Evolutionary conservation across 176 grass and related monocot genomes (phyloP).

Genomic region (Secale cereale): DNA sequence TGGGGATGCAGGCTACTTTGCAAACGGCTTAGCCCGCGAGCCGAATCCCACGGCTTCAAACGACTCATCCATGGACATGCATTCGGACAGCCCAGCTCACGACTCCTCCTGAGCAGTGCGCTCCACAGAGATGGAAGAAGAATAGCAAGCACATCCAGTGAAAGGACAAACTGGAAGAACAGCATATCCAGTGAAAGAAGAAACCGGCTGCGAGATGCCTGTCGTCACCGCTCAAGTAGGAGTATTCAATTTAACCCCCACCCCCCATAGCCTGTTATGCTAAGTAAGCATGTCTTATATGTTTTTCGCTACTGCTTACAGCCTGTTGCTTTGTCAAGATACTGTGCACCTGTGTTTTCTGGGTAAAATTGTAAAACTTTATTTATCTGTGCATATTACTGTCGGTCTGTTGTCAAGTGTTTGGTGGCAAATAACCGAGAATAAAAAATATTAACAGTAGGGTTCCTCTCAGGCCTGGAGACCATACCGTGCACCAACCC

Average conservation of each 20-base stretch:
- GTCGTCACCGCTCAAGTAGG: conserved; percentile 35
- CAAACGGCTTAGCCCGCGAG: conserved; percentile 16
- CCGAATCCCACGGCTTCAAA: conserved; percentile 30
- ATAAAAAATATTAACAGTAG: neutral
- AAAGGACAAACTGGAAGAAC: conserved; percentile 25
- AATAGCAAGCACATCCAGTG: conserved; percentile 9
- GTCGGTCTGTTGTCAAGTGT: conserved; percentile 9
- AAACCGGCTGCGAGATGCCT: neutral
- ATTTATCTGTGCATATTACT: conserved; percentile 50
- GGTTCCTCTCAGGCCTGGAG: neutral
- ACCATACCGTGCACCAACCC: too few species aligned
- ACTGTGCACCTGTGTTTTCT: conserved; percentile 28
- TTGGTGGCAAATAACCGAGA: neutral
- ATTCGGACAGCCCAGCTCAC: conserved; percentile 47
- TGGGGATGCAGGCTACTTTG: conserved; percentile 28
- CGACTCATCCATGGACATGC: conserved; percentile 70
- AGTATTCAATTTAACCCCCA: conserved; percentile 40
- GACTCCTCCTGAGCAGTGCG: conserved; percentile 30
- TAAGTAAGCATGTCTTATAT: conserved; percentile 26
- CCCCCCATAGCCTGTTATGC: conserved; percentile 26
- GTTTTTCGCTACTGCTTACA: conserved; percentile 18
- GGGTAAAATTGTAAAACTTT: conserved; percentile 26
- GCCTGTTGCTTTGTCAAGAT: conserved; percentile 27
- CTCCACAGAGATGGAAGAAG: neutral
- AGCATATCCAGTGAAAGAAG: conserved; percentile 12